Evolutionary conservation across 805 yeast genomes (phyloP).

Genomic region (Kazachstania martiniae): DNA sequence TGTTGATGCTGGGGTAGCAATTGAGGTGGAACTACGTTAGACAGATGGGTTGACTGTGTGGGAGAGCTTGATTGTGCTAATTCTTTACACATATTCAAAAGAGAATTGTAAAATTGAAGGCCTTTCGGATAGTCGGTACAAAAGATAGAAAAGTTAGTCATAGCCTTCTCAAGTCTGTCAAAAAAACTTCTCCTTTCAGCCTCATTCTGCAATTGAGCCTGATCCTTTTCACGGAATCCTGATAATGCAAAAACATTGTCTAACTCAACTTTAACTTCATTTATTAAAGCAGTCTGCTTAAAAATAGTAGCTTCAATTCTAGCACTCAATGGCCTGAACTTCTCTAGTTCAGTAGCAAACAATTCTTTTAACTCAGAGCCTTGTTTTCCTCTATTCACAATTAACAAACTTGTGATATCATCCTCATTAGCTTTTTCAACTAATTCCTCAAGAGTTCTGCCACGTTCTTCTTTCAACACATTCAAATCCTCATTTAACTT

Average conservation of each 20-base stretch:
- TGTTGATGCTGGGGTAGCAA: too few relatives aligned
- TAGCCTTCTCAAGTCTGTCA: constrained; percentile 37
- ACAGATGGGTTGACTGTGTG: neutral
- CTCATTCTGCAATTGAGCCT: constrained; percentile 28
- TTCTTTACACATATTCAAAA: constrained; percentile 21
- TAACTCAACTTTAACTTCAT: constrained; percentile 35
- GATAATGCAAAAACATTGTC: constrained; percentile 38
- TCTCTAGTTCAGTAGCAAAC: constrained; percentile 63
- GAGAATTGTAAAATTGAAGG: constrained; percentile 46
- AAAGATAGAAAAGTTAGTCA: constrained; percentile 47
- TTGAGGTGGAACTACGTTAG: constrained; percentile 6
- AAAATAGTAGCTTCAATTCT: constrained; percentile 60
- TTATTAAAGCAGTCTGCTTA: constrained; percentile 46
- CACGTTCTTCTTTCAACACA: constrained; percentile 53
- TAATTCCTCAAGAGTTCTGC: constrained; percentile 48
- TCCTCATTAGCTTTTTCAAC: constrained; percentile 66
- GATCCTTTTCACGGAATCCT: constrained; percentile 32
- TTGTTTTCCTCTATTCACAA: constrained; percentile 49
- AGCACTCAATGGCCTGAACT: constrained; percentile 58
- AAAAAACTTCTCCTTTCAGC: constrained; percentile 28
- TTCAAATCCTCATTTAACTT: constrained; percentile 50
- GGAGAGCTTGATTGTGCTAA: constrained; percentile 6
- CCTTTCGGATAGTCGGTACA: constrained; percentile 54
- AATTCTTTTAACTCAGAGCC: constrained; percentile 47
- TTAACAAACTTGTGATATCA: constrained; percentile 69